Evolutionary conservation across 805 yeast genomes (phyloP), one percentile per base, ranked within the genome.

Genomic region (Priceomyces carsonii): DNA sequence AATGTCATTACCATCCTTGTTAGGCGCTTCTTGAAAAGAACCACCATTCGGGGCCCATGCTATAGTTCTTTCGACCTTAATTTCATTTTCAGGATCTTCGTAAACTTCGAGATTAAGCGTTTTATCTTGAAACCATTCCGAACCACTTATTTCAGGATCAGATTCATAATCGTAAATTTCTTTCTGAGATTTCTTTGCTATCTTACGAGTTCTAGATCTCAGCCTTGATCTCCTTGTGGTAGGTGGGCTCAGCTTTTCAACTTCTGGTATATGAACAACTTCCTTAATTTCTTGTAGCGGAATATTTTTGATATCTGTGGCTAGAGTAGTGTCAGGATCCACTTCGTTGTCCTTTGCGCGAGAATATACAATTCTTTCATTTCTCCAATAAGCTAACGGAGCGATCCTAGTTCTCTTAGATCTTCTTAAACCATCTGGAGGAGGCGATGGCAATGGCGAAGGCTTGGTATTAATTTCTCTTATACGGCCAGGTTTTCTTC

Each of bases 381-480:
- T 85, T 54, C 85, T 76, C 96, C 96, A 88, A 54, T 73, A 85
- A 2, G 87, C 90, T 43, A 88, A 62, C 0, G 95, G 91, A 3
- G 81, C 75, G 5, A 84, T 71, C 42, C 76, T 74, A 0, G 77
- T 74, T 48, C 96, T 69, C 20, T 72, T 67, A 0, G 95, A 84
- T 44, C 85, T 64, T 43, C 95, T 67, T 2, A 76, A 50, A 0
- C 79, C 75, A 37, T 63, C 70, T 5, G 69, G 69, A 5, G 71
- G 71, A 1, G 73, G 72, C 3, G 71, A 63, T 2, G 72, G 73
- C 19, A 65, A 55, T 5, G 69, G 69, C 0, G 63, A 53, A 2
- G 59, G 60, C 21, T 48, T 46, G 5, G 44, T 39, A 12, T 42
- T 41, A 10, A 33, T 26, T 24, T 43, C 47, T 17, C 34, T 28